Conservation (phyloP, 257 asterid genomes). For the Nyctanthes arbortristis region DNA sequence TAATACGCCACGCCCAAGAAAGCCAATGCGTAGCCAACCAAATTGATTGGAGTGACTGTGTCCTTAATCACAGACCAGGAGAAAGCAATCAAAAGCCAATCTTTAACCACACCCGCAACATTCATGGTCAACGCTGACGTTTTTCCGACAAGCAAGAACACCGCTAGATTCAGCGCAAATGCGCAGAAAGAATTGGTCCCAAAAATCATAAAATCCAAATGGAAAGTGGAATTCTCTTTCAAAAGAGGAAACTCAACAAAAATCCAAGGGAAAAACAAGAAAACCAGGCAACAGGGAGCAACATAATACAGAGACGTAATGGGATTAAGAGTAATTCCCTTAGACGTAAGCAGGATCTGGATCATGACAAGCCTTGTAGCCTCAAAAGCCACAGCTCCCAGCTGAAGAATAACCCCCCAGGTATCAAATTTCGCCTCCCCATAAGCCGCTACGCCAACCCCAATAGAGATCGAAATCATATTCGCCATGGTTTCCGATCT, state of each 20-base stretch:
- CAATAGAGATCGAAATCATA: conserved; percentile 17
- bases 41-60: conserved; percentile 1
- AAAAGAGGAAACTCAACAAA: conserved; percentile 1
- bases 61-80: conserved; percentile 14
- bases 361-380: conserved; percentile 4
- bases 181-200: conserved; percentile 15
- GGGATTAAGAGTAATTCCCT: conserved; percentile 7
- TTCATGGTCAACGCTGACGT: conserved; percentile 13
- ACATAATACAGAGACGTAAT: conserved; percentile 3
- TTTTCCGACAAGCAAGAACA: conserved; percentile 9
- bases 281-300: conserved; percentile 11
- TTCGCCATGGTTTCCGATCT: conserved; percentile 11
- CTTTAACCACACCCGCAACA: conserved; percentile 14
- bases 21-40: conserved; percentile 8
- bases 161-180: conserved; percentile 1
- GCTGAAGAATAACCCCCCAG: conserved; percentile 19
- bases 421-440: conserved; percentile 18
- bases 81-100: conserved; percentile 6
- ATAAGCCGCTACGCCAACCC: conserved; percentile 13
- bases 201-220: conserved; percentile 8
- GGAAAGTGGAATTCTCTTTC: conserved; percentile 9
- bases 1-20: conserved; percentile 9
- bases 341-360: neutral
- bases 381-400: conserved; percentile 13
- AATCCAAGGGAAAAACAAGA: neutral